Evolutionary conservation across 495 filamentous ascomycete species (phyloP).

Genomic region (Saxispiralis lemnorum): DNA sequence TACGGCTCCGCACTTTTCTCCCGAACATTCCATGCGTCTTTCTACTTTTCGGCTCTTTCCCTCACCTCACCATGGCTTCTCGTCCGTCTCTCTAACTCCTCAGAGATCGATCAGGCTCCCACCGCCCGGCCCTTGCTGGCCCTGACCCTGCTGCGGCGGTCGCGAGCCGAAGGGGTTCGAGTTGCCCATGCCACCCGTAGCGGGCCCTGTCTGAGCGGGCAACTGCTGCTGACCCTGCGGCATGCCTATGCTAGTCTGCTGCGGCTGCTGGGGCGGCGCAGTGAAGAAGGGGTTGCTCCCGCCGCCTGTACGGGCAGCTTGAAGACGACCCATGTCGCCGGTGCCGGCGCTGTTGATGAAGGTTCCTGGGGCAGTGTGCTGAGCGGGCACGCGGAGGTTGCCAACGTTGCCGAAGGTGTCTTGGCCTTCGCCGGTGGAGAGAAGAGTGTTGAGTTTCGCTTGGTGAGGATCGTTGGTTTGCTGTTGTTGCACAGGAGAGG

Average conservation of each 20-base stretch:
- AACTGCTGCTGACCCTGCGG: slow-evolving; percentile 27
- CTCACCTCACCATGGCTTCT: no score
- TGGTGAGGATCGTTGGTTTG: slow-evolving; percentile 54
- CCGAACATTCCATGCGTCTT: no score
- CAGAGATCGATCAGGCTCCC: slow-evolving; percentile 90
- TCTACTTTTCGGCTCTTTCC: no score
- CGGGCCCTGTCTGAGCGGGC: slow-evolving; percentile 64
- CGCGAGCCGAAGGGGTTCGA: slow-evolving; percentile 23
- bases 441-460: slow-evolving; percentile 74
- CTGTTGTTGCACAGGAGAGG: slow-evolving; percentile 8
- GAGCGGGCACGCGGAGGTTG: slow-evolving; percentile 81
- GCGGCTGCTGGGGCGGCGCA: slow-evolving; percentile 37
- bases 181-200: slow-evolving; percentile 33
- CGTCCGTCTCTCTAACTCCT: background rate
- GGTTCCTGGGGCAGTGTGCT: slow-evolving; percentile 90
- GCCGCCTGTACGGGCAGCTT: slow-evolving; percentile 48
- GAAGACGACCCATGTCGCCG: slow-evolving; percentile 43
- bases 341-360: slow-evolving; percentile 90
- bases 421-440: slow-evolving; percentile 72
- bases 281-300: slow-evolving; percentile 73
- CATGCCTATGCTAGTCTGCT: slow-evolving; percentile 59
- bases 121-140: slow-evolving; percentile 44
- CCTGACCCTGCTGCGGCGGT: slow-evolving; percentile 31
- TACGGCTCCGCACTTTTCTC: no score
- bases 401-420: slow-evolving; percentile 96